Base-by-base conservation (phyloP, 2,329 filamentous ascomycete genomes). In the Myotisia sp. region DNA sequence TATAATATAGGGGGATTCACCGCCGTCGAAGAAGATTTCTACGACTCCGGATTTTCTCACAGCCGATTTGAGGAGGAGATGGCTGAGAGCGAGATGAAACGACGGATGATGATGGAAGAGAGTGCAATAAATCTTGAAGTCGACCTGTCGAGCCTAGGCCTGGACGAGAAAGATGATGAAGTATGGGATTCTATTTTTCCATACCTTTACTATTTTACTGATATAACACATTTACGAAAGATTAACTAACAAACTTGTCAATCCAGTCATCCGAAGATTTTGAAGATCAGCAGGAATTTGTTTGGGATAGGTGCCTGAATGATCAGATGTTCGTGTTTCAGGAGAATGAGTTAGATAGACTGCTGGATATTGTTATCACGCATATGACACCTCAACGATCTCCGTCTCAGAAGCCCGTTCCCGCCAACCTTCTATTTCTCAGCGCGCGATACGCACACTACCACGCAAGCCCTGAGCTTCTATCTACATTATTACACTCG, bases 241-340 rank as follows among this genome's bases (percentile, higher is more conserved):
- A 22, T 34, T 31, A 22, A 16, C 29, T 40, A 23, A 39, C 26
- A 22, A 27, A n/a, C 8, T 29, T 27, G 35, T 29, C n/a, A 24
- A 23, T 5, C 28, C 26, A 55, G 49, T 67, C 74, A 12, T 66
- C 71, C 14, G 36, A 41, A 12, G 34, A 87, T 39, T 70, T 85
- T 13, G 80, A 92, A 48, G 86, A 94, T 38, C 74, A 77, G 37
- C 86, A 92, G 50, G 90, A 95, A 43, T 98, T 98, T 49, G 79
- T 94, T 40, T 98, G 90, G 90, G 80, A 80, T 43, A 71, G 81
- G 47, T 98, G 90, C 56, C 66, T 93, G 31, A 84, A 94, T 53
- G 90, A 98, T 54, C 90, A 98, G 55, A 98, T 98, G 90, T 98
- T 98, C 54, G 90, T 98, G 23, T 98, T 98, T 54, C 90, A 98